Percentiles rank a stretch among this genome's conserved stretches.
Conservation (phyloP, 176 grass and related monocot genomes). For the Olyra latifolia region DNA sequence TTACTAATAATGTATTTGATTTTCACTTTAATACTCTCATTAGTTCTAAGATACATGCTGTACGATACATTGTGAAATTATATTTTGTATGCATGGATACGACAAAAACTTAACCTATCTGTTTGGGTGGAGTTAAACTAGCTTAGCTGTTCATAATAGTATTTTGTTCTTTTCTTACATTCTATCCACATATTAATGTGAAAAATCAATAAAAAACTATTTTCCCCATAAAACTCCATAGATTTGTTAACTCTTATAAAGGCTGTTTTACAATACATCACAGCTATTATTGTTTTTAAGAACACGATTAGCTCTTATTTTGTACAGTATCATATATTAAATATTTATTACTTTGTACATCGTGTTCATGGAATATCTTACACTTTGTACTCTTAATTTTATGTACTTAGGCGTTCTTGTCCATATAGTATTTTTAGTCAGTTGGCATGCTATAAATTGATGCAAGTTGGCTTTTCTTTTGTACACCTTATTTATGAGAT, state of each 20-base stretch:
- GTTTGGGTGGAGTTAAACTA: not conserved
- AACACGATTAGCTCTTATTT: not conserved
- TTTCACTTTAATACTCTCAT: not conserved
- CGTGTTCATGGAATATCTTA: not conserved
- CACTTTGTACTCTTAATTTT: constrained; percentile 20
- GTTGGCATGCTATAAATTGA: not conserved
- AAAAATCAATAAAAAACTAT: not conserved
- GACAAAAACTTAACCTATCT: too few relatives aligned
- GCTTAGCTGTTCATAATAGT: too few relatives aligned
- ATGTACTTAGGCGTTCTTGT: not conserved
- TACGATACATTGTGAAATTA: not conserved
- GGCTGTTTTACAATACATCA: not conserved
- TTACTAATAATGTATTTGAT: not conserved
- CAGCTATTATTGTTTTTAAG: not conserved
- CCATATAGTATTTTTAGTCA: not conserved
- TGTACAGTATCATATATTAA: not conserved
- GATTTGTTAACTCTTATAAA: not conserved
- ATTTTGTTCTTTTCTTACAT: not conserved
- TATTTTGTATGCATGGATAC: too few relatives aligned
- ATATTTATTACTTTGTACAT: not conserved
- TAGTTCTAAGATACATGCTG: not conserved
- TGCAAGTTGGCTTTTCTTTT: not conserved
- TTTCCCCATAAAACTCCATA: not conserved
- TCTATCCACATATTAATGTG: not conserved
- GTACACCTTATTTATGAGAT: not conserved